Conservation (phyloP, 768 basidiomycete genomes). For the Kwoniella dejecticola region DNA sequence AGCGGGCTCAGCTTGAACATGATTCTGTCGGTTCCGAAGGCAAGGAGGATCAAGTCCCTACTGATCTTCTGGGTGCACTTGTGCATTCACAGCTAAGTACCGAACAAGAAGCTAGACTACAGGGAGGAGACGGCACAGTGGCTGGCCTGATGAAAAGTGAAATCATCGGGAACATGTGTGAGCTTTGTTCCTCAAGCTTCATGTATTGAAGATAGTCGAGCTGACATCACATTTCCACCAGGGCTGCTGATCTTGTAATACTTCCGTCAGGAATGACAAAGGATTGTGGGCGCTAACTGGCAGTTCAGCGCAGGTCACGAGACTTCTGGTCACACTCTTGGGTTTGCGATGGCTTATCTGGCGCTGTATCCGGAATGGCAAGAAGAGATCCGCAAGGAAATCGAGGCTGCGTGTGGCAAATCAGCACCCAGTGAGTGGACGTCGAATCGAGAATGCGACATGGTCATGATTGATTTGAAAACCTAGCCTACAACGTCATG, state of each 20-base stretch:
- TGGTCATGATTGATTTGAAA: background rate
- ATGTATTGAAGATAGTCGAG: background rate
- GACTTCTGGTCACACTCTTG: conserved; percentile 47
- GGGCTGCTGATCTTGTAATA: conserved; percentile 37
- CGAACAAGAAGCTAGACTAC: conserved; percentile 21
- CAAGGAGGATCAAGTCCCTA: conserved; percentile 21
- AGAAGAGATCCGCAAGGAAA: conserved; percentile 41
- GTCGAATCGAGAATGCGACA: background rate
- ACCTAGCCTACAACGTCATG: conserved; percentile 33
- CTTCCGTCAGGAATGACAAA: too few relatives aligned
- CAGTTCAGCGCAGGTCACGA: conserved; percentile 46
- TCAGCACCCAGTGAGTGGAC: conserved; percentile 27
- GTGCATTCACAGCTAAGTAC: conserved; percentile 34
- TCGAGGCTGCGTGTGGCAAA: conserved; percentile 29
- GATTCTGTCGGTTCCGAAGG: background rate
- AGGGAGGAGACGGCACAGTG: conserved; percentile 10
- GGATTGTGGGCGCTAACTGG: background rate
- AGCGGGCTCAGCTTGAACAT: conserved; percentile 9
- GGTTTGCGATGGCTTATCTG: conserved; percentile 45
- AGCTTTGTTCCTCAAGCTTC: background rate
- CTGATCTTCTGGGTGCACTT: conserved; percentile 32
- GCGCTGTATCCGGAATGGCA: conserved; percentile 48
- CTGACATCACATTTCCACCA: background rate
- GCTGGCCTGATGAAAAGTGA: conserved; percentile 41
- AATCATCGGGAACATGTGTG: conserved; percentile 43